These are phyloP conservation scores for Phytophthora palmivora DNA, from an alignment of 352 stramenopile species.

Conservation along the genomic window DNA sequence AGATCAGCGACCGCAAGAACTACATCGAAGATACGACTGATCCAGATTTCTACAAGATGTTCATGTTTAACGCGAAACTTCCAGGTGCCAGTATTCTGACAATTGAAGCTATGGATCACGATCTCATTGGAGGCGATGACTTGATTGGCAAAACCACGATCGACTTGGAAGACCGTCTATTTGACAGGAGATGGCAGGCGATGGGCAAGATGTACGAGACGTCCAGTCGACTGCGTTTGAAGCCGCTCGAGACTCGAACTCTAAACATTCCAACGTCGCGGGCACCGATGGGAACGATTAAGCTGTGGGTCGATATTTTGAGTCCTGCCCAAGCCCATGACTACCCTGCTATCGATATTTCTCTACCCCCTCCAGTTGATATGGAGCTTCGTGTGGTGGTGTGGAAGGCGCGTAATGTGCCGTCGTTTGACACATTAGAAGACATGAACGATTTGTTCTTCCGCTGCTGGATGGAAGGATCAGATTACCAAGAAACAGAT, in stretches of 20 bases:
- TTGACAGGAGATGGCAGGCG: slow-evolving; percentile 89
- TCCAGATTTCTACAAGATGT: slow-evolving; percentile 94
- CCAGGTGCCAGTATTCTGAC: slow-evolving; percentile 87
- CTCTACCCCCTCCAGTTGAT: slow-evolving; percentile 76
- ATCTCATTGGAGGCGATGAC: slow-evolving; percentile 91
- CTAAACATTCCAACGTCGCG: slow-evolving; percentile 88
- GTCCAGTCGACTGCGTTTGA: slow-evolving; percentile 64
- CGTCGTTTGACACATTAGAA: slow-evolving; percentile 83
- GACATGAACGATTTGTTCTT: slow-evolving; percentile 96
- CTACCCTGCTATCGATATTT: slow-evolving; percentile 88
- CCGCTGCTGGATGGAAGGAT: slow-evolving; percentile 88
- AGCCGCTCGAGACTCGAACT: slow-evolving; percentile 83
- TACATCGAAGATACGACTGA: slow-evolving; percentile 89
- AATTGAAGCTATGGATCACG: slow-evolving; percentile 92
- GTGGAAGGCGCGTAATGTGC: slow-evolving; percentile 93
- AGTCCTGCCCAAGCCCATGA: slow-evolving; percentile 74
- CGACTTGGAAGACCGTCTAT: slow-evolving; percentile 94
- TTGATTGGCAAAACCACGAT: slow-evolving; percentile 94
- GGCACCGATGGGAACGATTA: slow-evolving; percentile 85
- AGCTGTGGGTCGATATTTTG: slow-evolving; percentile 93
- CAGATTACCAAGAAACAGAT: slow-evolving; percentile 88
- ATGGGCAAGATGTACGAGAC: slow-evolving; percentile 90
- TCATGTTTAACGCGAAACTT: slow-evolving; percentile 83
- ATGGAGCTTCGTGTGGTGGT: slow-evolving; percentile 94
- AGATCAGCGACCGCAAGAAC: slow-evolving; percentile 91